Evolutionary conservation across 805 yeast genomes (phyloP), one percentile per base, ranked within the genome.

Genomic region (Candida ipomoeae): DNA sequence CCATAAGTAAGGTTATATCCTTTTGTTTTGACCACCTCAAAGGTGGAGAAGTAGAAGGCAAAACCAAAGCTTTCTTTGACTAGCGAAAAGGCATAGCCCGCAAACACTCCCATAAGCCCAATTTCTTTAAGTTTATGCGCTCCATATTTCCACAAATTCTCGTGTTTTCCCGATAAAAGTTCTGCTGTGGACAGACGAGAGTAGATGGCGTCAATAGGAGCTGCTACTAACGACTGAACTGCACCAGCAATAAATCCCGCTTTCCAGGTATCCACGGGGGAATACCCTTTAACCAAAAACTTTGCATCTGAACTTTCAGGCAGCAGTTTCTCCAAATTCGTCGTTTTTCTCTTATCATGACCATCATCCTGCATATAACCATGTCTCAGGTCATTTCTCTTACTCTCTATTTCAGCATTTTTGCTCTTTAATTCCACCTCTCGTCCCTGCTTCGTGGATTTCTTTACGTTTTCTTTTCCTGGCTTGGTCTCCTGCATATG

Each of bases 201-300:
- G 61, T 85, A 87, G 3, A 92, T 82, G 6, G 97, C 96, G 67
- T 92, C 97, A 4, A 92, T 75, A 0, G 98, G 98, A 1, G 97
- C 92, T 1, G 96, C 96, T 0, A 89, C 91, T 15, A 89, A 69
- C n/a, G 96, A 86, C 59, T 94, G 96, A 21, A 83, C 82, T 0
- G 85, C 82, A 1, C 97, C 97, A 0, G 97, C 97, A 0, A 88
- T 55, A 49, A 84, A 82, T 0, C 98, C 98, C 0, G 97, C 89
- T 44, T 82, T 66, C 67, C 88, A 81, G 0, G 89, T 82, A 57
- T 87, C 89, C 50, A 71, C 38, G 0, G 69, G 49, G 5, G 56
- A 48, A 48, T 64, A 67, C 3, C 40, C 46, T 17, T 34, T 36
- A 17, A 44, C 35, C 17, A 23, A 23, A 11, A 34, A 37, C 29